Evolutionary conservation across 257 asterid species (phyloP).

Genomic region (Petrea volubilis): DNA sequence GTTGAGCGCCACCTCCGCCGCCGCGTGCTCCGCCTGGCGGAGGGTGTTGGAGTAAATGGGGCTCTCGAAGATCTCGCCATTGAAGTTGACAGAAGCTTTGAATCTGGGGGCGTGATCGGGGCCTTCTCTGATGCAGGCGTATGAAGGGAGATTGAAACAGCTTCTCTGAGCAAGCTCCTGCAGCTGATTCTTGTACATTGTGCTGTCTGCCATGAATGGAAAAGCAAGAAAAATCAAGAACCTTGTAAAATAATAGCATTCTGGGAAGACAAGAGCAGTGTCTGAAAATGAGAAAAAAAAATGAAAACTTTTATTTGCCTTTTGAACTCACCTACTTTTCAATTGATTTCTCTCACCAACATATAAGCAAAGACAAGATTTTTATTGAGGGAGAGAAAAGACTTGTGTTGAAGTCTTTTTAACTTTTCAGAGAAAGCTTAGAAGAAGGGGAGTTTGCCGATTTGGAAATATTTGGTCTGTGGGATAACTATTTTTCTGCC

Average conservation of each 20-base stretch:
- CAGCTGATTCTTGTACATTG: constrained; percentile 54
- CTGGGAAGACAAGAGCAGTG: neutral
- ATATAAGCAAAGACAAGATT: neutral
- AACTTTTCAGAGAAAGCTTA: neutral
- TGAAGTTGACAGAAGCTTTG: constrained; percentile 52
- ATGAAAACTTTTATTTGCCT: no score
- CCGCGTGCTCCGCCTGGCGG: constrained; percentile 62
- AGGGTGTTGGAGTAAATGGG: constrained; percentile 42
- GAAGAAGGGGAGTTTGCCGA: constrained; percentile 1
- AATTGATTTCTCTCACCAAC: constrained; percentile 21
- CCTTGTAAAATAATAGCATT: neutral
- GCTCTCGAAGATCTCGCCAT: constrained; percentile 43
- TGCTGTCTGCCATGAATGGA: neutral
- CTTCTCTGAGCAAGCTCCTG: constrained; percentile 56
- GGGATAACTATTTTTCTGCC: neutral
- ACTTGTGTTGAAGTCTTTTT: neutral
- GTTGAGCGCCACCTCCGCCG: constrained; percentile 56
- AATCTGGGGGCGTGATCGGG: constrained; percentile 61
- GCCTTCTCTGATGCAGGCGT: constrained; percentile 46
- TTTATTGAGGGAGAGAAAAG: neutral
- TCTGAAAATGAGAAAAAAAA: neutral
- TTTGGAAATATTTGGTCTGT: constrained; percentile 10
- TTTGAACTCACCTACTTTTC: constrained; percentile 26
- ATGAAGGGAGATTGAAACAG: constrained; percentile 54
- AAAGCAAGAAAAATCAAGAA: neutral